phyloP scores from a whole-genome alignment of 2,329 filamentous ascomycete species.

The Phaeosphaeria sp. region DNA sequence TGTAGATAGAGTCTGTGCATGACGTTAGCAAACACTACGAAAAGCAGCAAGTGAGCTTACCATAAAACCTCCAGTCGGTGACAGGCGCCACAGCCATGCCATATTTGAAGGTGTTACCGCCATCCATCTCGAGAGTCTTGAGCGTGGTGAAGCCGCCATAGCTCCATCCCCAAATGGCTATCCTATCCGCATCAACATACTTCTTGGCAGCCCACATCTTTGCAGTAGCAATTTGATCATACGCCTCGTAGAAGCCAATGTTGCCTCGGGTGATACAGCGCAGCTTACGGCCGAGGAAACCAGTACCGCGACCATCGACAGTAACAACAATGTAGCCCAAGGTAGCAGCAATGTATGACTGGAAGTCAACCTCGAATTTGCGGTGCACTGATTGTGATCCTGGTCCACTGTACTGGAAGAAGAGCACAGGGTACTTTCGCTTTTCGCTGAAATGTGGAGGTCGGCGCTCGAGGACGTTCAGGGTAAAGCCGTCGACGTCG shows the following conservation, averaged over 20 bases:
- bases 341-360: constrained; percentile 82
- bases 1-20: constrained; percentile 78
- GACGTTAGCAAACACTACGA: background rate
- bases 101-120: constrained; percentile 88
- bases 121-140: constrained; percentile 92
- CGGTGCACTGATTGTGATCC: constrained; percentile 89
- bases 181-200: constrained; percentile 81
- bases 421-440: constrained; percentile 91
- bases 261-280: constrained; percentile 83
- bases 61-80: constrained; percentile 97
- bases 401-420: constrained; percentile 92
- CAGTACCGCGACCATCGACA: constrained; percentile 91
- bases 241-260: constrained; percentile 82
- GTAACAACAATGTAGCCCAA: constrained; percentile 95
- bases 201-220: constrained; percentile 80
- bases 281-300: constrained; percentile 83
- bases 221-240: constrained; percentile 89
- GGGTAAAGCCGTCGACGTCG: constrained; percentile 77
- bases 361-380: constrained; percentile 83
- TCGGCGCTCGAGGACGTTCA: constrained; percentile 81
- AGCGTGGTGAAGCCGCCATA: constrained; percentile 95
- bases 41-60: constrained; percentile 39
- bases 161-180: constrained; percentile 99
- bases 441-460: constrained; percentile 86
- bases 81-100: constrained; percentile 98